phyloP scores from a whole-genome alignment of 2,329 filamentous ascomycete genomes.

The Fusarium protoensiforme region DNA sequence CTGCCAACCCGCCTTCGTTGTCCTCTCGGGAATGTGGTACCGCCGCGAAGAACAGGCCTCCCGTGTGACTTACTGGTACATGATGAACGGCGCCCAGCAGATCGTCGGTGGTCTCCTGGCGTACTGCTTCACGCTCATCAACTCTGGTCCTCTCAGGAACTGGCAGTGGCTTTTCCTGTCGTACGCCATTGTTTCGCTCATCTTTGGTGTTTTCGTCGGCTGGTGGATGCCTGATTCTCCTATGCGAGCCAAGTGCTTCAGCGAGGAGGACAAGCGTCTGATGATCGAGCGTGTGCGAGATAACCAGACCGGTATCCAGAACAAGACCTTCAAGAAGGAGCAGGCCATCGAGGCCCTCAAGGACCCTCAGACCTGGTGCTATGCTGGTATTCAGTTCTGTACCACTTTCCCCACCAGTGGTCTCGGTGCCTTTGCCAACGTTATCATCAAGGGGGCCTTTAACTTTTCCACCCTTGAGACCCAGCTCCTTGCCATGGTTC shows the following conservation, averaged over 20 bases:
- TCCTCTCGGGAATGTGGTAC: conserved; percentile 78
- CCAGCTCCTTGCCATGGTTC: conserved; percentile 79
- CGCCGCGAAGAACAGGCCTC: conserved; percentile 74
- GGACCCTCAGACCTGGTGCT: conserved; percentile 76
- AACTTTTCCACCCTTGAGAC: conserved; percentile 74
- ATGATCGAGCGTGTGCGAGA: conserved; percentile 70
- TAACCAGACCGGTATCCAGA: conserved; percentile 72
- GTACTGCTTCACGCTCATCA: conserved; percentile 69
- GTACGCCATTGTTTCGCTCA: conserved; percentile 71
- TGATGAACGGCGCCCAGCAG: conserved; percentile 81
- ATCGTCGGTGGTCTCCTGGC: conserved; percentile 78
- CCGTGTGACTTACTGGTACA: conserved; percentile 78
- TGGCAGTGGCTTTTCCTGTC: conserved; percentile 78
- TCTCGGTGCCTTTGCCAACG: conserved; percentile 77
- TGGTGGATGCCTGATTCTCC: conserved; percentile 75
- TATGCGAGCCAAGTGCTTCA: conserved; percentile 77
- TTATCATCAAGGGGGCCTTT: conserved; percentile 76
- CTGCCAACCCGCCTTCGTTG: conserved; percentile 75
- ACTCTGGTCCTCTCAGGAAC: conserved; percentile 63
- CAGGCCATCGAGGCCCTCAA: conserved; percentile 63
- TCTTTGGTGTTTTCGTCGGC: conserved; percentile 73
- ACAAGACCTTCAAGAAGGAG: conserved; percentile 59
- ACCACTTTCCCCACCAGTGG: conserved; percentile 80
- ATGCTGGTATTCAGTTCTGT: conserved; percentile 73
- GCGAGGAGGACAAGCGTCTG: conserved; percentile 72